Base-by-base conservation (phyloP, 345 rosid genomes). In the Gossypium raimondii region DNA sequence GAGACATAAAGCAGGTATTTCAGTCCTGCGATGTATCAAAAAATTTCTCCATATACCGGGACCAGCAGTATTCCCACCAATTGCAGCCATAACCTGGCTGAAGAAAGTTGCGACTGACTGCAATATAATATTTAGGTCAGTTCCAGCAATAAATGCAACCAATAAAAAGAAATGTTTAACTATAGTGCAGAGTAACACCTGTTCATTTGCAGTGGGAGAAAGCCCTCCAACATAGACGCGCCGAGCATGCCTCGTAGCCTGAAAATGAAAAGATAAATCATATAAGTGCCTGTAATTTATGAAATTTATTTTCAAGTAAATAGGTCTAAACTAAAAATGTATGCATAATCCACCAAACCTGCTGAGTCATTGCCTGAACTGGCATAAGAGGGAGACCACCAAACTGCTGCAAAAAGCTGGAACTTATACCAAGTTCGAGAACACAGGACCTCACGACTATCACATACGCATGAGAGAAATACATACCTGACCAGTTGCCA, bases 221-320 rank as follows among this genome's bases (percentile, higher is more conserved):
- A 95, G 97, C 64, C 99, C 97, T 73, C 99, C 99, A 80, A 93
- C 99, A 84, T 95, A 95, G 25, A 95, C 99, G 7, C 99, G 85
- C 44, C 99, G 91, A 64, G 99, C 99, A 93, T 95, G 98, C 84
- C 99, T 91, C 6, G 99, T 95, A 73, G 99, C 99, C 99, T 95
- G 84, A 38, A 34, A 60, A 58, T 55, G 24, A 60, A 58, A 64
- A 70, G 55, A 78, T 24, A 44, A n/a, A 62, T 17, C 38, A 17
- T 43, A 56, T 27, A 70, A 24, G n/a, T n/a, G 11, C 16, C 34
- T 22, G 18, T 16, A 27, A 64, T 20, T n/a, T 38, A 53, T 20
- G 73, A 66, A 75, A 52, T 44, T 12, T 24, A 43, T 14, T 17
- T 38, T 43, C 45, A 25, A 27, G 18, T 25, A n/a, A 50, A 50